Evolutionary conservation across 331 rosid genomes (phyloP), one percentile per base, ranked within the genome.

Genomic region (Prunus yedoensis): DNA sequence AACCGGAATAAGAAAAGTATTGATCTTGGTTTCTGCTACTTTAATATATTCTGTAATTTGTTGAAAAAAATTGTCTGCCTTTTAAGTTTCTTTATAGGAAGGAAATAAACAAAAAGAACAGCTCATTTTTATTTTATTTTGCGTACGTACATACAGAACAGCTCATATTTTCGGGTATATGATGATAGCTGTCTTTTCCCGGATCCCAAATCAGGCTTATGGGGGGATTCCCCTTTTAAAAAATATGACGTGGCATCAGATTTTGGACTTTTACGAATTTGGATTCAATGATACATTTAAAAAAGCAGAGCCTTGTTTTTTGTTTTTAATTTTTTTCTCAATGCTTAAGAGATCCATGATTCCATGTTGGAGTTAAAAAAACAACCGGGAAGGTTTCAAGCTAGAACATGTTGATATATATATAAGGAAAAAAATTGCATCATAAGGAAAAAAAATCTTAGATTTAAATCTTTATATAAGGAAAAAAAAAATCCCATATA

Each of bases 211-310:
- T 78, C 75, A 27, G 78, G 73, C 83, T 62, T 17, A 62, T 43
- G 65, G 49, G 77, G 70, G 78, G 68, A 23, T 81, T 80, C 69
- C 68, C 45, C 41, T 23, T 66, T 66, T 10, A 0, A 21, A 9
- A 66, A 63, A 54, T 73, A 71, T 74, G 85, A 83, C 68, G 75
- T 86, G 87, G 89, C 68, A 59, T 78, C 58, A 63, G 74, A 45
- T n/a, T 71, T 54, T 53, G 75, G 38, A 1, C 10, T 38, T 14
- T 13, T 16, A 17, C 16, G 4, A 4, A 72, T 57, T 57, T 35
- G 56, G 67, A 57, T 72, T 23, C 23, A 41, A 38, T 41, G 43
- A 54, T 28, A 8, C 0, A 2, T 15, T 8, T 56, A 0, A 14
- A 3, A 16, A 57, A 20, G 13, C 12, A 35, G 43, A 38, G 65